Base-by-base conservation (phyloP, 225 moss, liverwort and hornwort species). In the Marchantia paleacea region DNA sequence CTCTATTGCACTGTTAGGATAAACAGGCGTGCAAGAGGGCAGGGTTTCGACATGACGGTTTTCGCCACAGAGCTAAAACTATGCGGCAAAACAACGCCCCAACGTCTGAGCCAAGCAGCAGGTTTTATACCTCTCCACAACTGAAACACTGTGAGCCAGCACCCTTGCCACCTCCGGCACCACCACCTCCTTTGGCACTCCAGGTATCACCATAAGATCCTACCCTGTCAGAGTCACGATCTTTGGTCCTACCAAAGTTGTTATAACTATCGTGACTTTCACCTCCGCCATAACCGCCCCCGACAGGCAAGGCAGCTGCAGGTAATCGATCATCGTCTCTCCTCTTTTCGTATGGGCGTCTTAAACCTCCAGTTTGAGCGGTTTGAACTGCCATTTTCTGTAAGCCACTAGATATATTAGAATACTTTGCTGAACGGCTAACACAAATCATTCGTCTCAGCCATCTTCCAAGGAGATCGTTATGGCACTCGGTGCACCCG, bases 181-280 rank as follows among this genome's bases (percentile, higher is more conserved):
- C 71, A 58, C 67, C 39, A 57, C 77, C 86, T 73, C 82, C 85
- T 85, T 84, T 85, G 14, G 82, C 89, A 75, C 95, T 95, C 97
- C 97, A 97, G 6, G 97, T 89, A 63, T 97, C 97, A 75, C 97
- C 97, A 52, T 97, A 97, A 22, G 97, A 95, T 82, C 93, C 92
- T 77, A 91, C 92, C 78, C 88, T 88, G 72, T 93, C 97, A 69
- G 86, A 87, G 0, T 97, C 97, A 78, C 95, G 95, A 29, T 97
- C 97, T 74, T 90, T 91, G 60, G 93, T 90, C 78, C 93, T 91
- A 75, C 90, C 87, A 26, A 97, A 97, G 75, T 90, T 97, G 30
- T 83, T 85, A 79, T 95, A 97, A 28, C 58, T 82, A 47, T 97
- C 97, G 55, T 82, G 84, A 30, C 92, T 89, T 14, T 95, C 97